Evolutionary conservation across 257 asterid genomes (phyloP).

Genomic region (Gentiana straminea): DNA sequence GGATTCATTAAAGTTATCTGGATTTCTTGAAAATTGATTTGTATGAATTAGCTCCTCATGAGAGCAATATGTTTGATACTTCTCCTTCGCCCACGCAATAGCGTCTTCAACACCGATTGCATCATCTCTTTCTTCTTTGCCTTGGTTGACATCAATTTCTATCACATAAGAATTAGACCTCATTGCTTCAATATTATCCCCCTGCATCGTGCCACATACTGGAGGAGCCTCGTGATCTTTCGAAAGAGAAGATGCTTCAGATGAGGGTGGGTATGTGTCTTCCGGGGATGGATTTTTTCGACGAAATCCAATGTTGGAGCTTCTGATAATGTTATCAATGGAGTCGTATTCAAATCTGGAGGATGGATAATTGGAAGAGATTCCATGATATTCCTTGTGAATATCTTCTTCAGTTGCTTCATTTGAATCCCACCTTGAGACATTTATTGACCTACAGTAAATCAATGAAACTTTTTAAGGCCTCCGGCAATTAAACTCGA

Average conservation of each 20-base stretch:
- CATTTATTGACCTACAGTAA: conserved; percentile 53
- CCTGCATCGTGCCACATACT: conserved; percentile 19
- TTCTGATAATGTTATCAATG: conserved; percentile 18
- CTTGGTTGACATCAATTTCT: conserved; percentile 38
- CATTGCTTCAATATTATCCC: conserved; percentile 43
- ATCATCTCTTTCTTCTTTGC: conserved; percentile 40
- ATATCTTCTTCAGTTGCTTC: conserved; percentile 30
- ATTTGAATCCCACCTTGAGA: conserved; percentile 32
- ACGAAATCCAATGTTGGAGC: conserved; percentile 30
- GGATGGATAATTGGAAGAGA: conserved; percentile 17
- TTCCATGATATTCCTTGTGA: conserved; percentile 15
- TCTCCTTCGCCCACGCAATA: conserved; percentile 81
- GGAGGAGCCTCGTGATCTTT: conserved; percentile 23
- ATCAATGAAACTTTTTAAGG: background rate
- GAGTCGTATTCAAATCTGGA: conserved; percentile 16
- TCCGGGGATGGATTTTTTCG: conserved; percentile 58
- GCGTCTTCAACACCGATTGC: conserved; percentile 71
- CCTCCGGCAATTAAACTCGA: too few relatives aligned
- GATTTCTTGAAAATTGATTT: conserved; percentile 27
- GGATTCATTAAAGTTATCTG: conserved; percentile 7
- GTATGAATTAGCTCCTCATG: conserved; percentile 21
- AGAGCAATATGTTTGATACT: conserved; percentile 32
- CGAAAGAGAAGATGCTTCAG: conserved; percentile 46
- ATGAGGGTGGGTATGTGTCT: conserved; percentile 40
- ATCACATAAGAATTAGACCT: conserved; percentile 72